Base-by-base conservation (phyloP, 306 rosid genomes). In the Arachis stenosperma region DNA sequence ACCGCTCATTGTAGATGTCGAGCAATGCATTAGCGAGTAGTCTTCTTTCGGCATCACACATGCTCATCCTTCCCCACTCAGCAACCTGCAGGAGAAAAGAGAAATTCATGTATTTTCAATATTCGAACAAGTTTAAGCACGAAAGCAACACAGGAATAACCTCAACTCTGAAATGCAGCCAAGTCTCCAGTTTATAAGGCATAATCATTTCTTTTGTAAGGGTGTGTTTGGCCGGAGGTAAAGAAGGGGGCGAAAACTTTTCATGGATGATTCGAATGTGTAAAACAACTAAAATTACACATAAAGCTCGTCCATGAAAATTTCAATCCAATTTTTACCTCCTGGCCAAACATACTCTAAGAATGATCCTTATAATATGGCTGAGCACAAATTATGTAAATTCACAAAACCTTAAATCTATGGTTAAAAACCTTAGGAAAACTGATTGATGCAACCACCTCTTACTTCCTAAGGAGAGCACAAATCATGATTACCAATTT, bases 21-120 rank as follows among this genome's bases (percentile, higher is more conserved):
- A 90, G 98, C 78, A 95, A 70, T 50, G 99, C 98, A 70, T 95
- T 95, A 9, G 97, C 96, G 9, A 94, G 84, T 62, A 94, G 97
- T 84, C 98, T 81, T 83, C 86, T 88, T 86, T 94, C 98, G 0
- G 99, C 99, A 65, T 95, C 99, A 59, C 95, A 87, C 89, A 95
- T 95, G 77, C 92, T 95, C 98, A 91, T 90, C 81, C 82, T 87
- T 80, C 99, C 99, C 99, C 99, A 95, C 80, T 91, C 96, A 1
- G 97, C 78, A 67, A 91, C 47, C 99, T 95, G 83, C 81, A 46
- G 54, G 71, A 66, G 79, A 44, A 75, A 70, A 9, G 59, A 52
- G 27, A 22, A 22, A 22, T 55, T 54, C 30, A 36, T 10, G 77
- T 17, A 59, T 65, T 61, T 63, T 4, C 57, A 56, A 56, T 41